Conservation (phyloP, 169 alveolate genomes). For the Plasmodium gallinaceum region DNA sequence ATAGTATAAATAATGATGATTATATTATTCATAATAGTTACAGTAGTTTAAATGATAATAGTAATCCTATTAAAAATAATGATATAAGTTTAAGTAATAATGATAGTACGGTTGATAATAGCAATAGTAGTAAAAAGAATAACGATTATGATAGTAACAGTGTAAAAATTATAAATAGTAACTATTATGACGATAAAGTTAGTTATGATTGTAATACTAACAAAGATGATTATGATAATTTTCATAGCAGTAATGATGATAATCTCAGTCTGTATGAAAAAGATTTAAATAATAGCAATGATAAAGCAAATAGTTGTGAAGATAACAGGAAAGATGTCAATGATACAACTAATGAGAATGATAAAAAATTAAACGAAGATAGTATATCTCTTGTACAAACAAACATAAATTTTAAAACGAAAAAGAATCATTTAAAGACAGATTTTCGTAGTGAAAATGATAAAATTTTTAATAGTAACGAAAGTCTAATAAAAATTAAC, state of each 20-base stretch:
- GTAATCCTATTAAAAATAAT: not conserved
- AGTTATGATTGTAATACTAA: slow-evolving; percentile 1
- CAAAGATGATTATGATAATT: no score
- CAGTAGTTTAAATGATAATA: not conserved
- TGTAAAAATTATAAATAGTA: not conserved
- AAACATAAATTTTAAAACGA: not conserved
- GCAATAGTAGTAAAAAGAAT: not conserved
- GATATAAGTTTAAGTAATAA: slow-evolving; percentile 3
- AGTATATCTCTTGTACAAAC: not conserved
- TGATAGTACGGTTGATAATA: slow-evolving; percentile 4
- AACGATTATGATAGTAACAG: slow-evolving; percentile 1
- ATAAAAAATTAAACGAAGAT: not conserved
- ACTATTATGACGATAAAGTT: not conserved
- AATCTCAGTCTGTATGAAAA: no score
- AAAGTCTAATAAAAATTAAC: not conserved
- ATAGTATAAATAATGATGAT: not conserved
- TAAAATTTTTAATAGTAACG: not conserved
- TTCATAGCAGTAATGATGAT: no score
- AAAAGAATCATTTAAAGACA: not conserved
- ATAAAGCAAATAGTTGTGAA: not conserved
- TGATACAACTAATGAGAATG: not conserved
- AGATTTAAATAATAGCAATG: no score
- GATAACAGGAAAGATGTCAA: not conserved
- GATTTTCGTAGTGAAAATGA: not conserved
- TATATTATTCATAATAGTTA: not conserved